These are phyloP conservation scores for Phytophthora constricta DNA, from an alignment of 352 stramenopile genomes.

Conservation along the genomic window DNA sequence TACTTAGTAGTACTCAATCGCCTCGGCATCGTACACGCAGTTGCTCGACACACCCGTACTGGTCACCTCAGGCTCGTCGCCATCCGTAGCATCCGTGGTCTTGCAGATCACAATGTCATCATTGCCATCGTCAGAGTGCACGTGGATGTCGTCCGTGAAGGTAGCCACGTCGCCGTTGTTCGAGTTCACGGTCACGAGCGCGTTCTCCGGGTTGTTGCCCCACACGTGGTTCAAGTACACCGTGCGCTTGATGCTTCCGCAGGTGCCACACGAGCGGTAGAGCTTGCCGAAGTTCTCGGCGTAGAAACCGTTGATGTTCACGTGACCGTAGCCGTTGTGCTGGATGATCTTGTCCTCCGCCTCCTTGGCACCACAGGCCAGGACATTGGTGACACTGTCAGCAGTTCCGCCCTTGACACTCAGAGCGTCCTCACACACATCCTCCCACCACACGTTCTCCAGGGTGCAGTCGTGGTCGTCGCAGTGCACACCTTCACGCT, in stretches of 20 bases:
- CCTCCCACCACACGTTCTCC: too few relatives aligned
- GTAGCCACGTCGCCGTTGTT: slow-evolving; percentile 46
- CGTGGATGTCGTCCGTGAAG: slow-evolving; percentile 36
- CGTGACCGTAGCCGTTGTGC: slow-evolving; percentile 46
- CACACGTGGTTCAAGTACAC: slow-evolving; percentile 46
- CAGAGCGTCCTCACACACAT: too few relatives aligned
- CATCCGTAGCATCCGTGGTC: slow-evolving; percentile 32
- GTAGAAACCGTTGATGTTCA: slow-evolving; percentile 55
- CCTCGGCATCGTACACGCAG: slow-evolving; percentile 39
- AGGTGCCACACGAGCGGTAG: slow-evolving; percentile 45
- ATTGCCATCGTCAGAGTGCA: slow-evolving; percentile 36
- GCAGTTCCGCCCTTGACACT: slow-evolving; percentile 34
- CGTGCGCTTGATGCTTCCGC: slow-evolving; percentile 39
- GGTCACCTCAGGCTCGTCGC: slow-evolving; percentile 30
- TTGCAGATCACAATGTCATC: slow-evolving; percentile 27
- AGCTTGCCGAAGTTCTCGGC: slow-evolving; percentile 50
- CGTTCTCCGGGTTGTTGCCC: slow-evolving; percentile 42
- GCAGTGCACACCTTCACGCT: too few relatives aligned
- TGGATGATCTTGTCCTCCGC: slow-evolving; percentile 58
- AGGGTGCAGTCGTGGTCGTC: too few relatives aligned
- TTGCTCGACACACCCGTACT: slow-evolving; percentile 35
- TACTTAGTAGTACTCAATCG: slow-evolving; percentile 39
- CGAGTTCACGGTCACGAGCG: slow-evolving; percentile 45
- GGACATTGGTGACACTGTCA: slow-evolving; percentile 29
- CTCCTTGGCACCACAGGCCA: slow-evolving; percentile 32